These are phyloP conservation scores for Moesziomyces aphidis DNA, from an alignment of 1,284 basidiomycete genomes.

Conservation along the genomic window DNA sequence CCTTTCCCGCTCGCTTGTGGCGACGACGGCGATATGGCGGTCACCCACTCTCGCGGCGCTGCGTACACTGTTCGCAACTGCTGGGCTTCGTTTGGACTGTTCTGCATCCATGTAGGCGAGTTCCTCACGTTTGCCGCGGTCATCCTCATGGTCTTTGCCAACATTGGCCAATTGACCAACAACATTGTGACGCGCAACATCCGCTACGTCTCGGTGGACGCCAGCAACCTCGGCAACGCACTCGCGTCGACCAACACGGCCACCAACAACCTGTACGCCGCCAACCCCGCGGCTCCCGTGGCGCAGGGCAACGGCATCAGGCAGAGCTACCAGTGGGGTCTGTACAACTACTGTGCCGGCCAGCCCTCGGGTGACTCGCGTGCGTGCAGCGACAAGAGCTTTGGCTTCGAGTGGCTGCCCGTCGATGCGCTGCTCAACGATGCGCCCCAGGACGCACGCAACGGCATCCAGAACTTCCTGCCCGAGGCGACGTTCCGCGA, in stretches of 20 bases:
- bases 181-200: constrained; percentile 66
- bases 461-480: constrained; percentile 27
- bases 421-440: constrained; percentile 37
- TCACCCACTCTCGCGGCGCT: constrained; percentile 2
- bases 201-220: constrained; percentile 48
- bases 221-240: constrained; percentile 32
- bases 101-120: constrained; percentile 53
- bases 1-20: neutral
- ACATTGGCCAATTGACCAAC: constrained; percentile 62
- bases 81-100: constrained; percentile 20
- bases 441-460: constrained; percentile 20
- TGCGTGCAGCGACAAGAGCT: constrained; percentile 28
- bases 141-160: constrained; percentile 59
- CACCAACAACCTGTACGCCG: constrained; percentile 48
- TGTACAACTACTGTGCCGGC: constrained; percentile 60
- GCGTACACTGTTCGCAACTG: constrained; percentile 14
- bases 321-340: constrained; percentile 56
- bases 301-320: constrained; percentile 45
- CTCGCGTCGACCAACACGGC: constrained; percentile 18
- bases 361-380: constrained; percentile 22
- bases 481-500: constrained; percentile 44
- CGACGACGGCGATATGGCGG: constrained; percentile 8
- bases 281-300: constrained; percentile 27
- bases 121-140: constrained; percentile 64
- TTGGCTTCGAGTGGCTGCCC: constrained; percentile 57